Evolutionary conservation across 768 basidiomycete species (phyloP), one percentile per base, ranked within the genome.

Genomic region (Pisolithus albus): DNA sequence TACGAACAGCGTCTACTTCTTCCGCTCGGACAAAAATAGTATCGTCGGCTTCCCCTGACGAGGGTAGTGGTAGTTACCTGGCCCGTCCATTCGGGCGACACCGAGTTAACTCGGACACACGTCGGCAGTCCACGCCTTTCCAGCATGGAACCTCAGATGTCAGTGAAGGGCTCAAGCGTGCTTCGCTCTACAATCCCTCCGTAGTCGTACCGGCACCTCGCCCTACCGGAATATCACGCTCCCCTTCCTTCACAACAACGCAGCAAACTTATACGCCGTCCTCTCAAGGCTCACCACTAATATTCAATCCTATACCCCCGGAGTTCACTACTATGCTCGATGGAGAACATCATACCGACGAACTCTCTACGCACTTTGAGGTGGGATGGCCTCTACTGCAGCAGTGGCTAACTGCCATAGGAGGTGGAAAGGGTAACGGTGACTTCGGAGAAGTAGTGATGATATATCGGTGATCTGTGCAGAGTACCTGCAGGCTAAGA

Each of bases 331-430:
- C 72, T 2, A 65, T 90, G 52, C 73, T 98, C 11, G 86, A 98
- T 61, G 96, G 95, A 8, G 87, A 84, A 51, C 93, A 92, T 65
- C 87, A 93, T 65, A 86, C 90, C 2, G 95, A 98, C 62, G 94
- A 97, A 69, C 70, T 98, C 41, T 85, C 87, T 43, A 82, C 88
- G 23, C 77, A 65, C 54, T 95, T 94, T 59, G 83, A 89, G 56
- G 82, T 84, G 30, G 84, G 87, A 0, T 94, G 92, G 93, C 82
- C 82, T 10, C 70, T 84, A 45, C 70, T 98, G 49, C 83, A 89
- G 64, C 77, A 75, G 51, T 91, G 85, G 86, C 66, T 90, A 42
- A 67, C 73, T 4, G 65, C 71, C 9, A 76, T 80, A 41, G 88
- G 88, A 34, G 79, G 76, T 32, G 81, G 80, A 38, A 70, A 77